Evolutionary conservation across 352 stramenopile genomes (phyloP), one percentile per base, ranked within the genome.

Genomic region (Phytophthora pluvialis): DNA sequence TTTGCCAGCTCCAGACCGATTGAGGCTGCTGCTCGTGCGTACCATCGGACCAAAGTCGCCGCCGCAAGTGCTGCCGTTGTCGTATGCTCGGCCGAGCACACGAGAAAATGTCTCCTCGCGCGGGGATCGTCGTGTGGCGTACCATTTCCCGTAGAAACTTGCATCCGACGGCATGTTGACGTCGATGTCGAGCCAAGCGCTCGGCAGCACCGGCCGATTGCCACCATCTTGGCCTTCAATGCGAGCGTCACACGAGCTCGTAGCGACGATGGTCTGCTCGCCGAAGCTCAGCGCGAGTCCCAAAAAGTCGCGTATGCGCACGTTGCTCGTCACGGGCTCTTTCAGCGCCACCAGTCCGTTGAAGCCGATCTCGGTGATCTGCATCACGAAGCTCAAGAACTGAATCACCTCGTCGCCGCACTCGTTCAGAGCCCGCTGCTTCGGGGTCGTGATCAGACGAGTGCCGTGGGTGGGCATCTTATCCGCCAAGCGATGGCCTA

Each of bases 231-330:
- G 75, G 0, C 73, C 69, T 67, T 94, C 83, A 26, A 94, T 76
- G 9, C 86, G 64, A 39, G 83, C 86, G 50, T 90, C 82, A 31
- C 86, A 94, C 1, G 83, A 93, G 32, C 76, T 92, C n/a, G 82
- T 90, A 4, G 82, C 70, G 2, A 88, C 63, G 31, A 90, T 73
- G 0, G 70, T 75, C 28, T 83, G 68, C 5, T 90, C 83, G 9
- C 73, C 73, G 48, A 78, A 78, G 3, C 72, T 70, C 16, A 89
- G 50, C 0, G 78, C 76, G 1, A 94, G 66, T 29, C 87, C 76
- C 5, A 94, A 52, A 48, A 94, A 94, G 16, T 93, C 78, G 0
- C 86, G 83, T 32, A 93, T 60, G 2, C 85, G 64, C 3, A 93
- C 62, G 42, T 94, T 87, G 48, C 77, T 87, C 7, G 61, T 69